A percentile compares a stretch with the other conserved stretches of the same genome.
These are phyloP conservation scores for Ulmus americana DNA, from an alignment of 331 rosid species.

Conservation along the genomic window DNA sequence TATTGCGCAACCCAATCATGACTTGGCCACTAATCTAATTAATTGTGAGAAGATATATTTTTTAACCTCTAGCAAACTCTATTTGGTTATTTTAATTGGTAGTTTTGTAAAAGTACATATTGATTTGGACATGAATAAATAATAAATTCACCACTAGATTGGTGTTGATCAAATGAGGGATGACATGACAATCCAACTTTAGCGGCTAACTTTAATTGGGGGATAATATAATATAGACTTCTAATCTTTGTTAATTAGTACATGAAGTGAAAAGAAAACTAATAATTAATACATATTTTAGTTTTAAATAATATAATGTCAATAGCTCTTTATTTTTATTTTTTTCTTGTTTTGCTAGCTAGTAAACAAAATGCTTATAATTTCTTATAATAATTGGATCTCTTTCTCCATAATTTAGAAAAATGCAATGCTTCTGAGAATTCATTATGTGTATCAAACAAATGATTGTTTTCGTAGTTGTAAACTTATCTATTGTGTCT, in stretches of 20 bases:
- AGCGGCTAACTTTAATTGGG: slow-evolving; percentile 24
- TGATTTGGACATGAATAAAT: background rate
- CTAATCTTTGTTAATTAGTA: background rate
- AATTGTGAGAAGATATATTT: background rate
- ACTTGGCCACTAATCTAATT: background rate
- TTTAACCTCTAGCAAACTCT: background rate
- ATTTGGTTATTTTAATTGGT: background rate
- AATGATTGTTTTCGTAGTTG: too few species aligned
- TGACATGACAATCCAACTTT: slow-evolving; percentile 35
- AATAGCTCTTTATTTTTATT: too few species aligned
- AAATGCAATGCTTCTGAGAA: too few species aligned
- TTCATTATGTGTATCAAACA: too few species aligned
- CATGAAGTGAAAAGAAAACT: background rate
- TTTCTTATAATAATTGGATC: too few species aligned
- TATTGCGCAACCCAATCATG: background rate
- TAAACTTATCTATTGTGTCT: too few species aligned
- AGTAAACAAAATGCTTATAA: too few species aligned
- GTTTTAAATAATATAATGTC: too few species aligned
- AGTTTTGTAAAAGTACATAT: background rate
- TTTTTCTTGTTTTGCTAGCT: too few species aligned
- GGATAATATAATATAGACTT: background rate
- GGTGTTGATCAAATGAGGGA: slow-evolving; percentile 9
- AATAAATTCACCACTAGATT: too few species aligned
- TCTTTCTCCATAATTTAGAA: too few species aligned
- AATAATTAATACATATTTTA: too few species aligned